These are phyloP conservation scores for carrot (Daucus carota) DNA, from an alignment of 129 eudicot genomes.

Conservation along the genomic window DNA sequence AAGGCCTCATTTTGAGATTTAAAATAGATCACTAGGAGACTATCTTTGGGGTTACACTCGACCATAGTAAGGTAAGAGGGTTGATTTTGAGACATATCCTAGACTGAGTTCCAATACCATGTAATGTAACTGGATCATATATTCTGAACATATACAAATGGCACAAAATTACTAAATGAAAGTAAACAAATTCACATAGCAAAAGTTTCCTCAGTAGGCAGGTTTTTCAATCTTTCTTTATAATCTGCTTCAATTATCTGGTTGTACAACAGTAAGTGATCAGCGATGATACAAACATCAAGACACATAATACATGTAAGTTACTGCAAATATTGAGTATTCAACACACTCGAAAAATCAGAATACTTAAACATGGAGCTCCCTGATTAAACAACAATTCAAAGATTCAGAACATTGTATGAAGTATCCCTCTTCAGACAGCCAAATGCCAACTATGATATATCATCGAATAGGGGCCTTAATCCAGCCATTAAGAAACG, in stretches of 20 bases:
- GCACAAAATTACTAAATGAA: too few species aligned
- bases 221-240: background rate
- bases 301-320: background rate
- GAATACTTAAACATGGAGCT: background rate
- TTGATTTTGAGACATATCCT: too few species aligned
- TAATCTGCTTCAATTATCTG: background rate
- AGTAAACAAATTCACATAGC: too few species aligned
- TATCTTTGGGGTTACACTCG: too few species aligned
- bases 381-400: background rate
- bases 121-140: too few species aligned
- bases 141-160: too few species aligned
- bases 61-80: too few species aligned
- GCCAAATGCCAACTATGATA: background rate
- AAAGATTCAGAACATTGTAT: background rate
- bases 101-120: too few species aligned
- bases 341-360: background rate
- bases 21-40: too few species aligned
- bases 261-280: background rate
- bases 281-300: background rate
- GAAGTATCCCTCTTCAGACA: background rate
- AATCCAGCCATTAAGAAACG: constrained; percentile 89
- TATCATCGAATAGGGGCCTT: constrained; percentile 74
- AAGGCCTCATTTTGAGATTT: too few species aligned
- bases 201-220: too few species aligned
- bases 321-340: background rate